Percentiles rank a stretch among this genome's conserved stretches.
These are phyloP conservation scores for Neonectria hederae DNA, from an alignment of 2,329 filamentous ascomycete species.

Conservation along the genomic window DNA sequence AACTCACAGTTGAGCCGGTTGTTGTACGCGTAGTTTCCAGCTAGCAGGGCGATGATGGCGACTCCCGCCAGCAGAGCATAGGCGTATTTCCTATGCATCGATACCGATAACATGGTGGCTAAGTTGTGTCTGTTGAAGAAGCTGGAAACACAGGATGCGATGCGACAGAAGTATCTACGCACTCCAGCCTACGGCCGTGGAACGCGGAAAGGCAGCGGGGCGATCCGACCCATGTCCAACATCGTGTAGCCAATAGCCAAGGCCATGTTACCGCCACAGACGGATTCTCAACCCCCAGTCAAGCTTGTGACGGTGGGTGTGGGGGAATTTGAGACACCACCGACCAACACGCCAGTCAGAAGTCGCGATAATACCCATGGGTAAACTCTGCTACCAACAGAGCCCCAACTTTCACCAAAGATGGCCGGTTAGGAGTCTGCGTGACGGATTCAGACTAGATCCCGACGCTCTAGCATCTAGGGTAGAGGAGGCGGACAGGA, in stretches of 20 bases:
- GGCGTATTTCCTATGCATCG: conserved; percentile 14
- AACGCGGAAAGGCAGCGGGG: background rate
- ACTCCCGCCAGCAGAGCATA: conserved; percentile 12
- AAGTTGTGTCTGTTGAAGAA: background rate
- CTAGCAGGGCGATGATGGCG: conserved; percentile 15
- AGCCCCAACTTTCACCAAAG: background rate
- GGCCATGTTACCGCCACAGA: background rate
- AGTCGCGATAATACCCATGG: background rate
- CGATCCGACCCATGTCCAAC: background rate
- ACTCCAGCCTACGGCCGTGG: background rate
- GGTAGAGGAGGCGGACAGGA: conserved; percentile 41
- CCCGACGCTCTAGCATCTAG: conserved; percentile 40
- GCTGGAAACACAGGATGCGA: background rate
- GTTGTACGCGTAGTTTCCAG: conserved; percentile 25
- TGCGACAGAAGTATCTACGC: background rate
- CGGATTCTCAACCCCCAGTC: background rate
- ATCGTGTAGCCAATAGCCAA: background rate
- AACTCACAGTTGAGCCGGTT: conserved; percentile 16
- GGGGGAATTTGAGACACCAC: background rate
- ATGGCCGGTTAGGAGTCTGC: conserved; percentile 11
- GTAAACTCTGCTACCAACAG: background rate
- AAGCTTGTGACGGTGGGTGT: background rate
- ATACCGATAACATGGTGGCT: conserved; percentile 7
- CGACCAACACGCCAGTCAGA: conserved; percentile 10
- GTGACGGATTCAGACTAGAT: conserved; percentile 45